Percentiles rank a stretch among this genome's conserved stretches.
phyloP scores from a whole-genome alignment of 164 flowering plant species.

The Buxus sempervirens region DNA sequence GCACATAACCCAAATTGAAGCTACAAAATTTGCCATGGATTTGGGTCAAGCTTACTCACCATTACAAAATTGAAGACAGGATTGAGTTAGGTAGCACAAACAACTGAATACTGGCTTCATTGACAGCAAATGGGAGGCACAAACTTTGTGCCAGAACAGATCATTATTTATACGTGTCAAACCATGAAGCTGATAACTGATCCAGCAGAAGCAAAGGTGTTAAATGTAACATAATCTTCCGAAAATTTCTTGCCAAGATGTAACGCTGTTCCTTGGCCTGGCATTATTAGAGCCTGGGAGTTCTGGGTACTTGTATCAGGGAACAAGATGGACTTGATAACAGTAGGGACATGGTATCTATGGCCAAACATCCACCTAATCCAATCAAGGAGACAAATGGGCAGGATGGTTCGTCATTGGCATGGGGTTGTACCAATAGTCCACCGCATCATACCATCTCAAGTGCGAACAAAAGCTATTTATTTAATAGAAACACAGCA shows the following conservation, averaged over 20 bases:
- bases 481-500: no score
- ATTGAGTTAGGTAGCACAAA: conserved; percentile 86
- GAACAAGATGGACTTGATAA: conserved; percentile 28
- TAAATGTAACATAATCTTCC: conserved; percentile 64
- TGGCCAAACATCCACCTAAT: conserved; percentile 48
- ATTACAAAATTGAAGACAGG: background rate
- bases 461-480: conserved; percentile 54
- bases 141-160: conserved; percentile 94
- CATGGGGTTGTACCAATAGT: conserved; percentile 37
- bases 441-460: conserved; percentile 51
- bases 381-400: conserved; percentile 39
- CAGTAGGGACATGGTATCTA: conserved; percentile 35
- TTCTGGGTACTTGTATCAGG: conserved; percentile 20
- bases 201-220: conserved; percentile 73
- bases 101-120: conserved; percentile 87
- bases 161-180: conserved; percentile 88
- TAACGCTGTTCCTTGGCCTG: conserved; percentile 98
- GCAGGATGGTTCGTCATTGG: conserved; percentile 32
- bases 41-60: no score
- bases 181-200: conserved; percentile 65
- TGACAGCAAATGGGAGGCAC: conserved; percentile 76
- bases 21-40: no score
- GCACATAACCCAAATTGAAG: background rate
- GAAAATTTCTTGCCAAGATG: conserved; percentile 95
- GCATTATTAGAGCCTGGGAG: conserved; percentile 39